phyloP scores from a whole-genome alignment of 495 filamentous ascomycete genomes.

The Penicillium simplicissimum region DNA sequence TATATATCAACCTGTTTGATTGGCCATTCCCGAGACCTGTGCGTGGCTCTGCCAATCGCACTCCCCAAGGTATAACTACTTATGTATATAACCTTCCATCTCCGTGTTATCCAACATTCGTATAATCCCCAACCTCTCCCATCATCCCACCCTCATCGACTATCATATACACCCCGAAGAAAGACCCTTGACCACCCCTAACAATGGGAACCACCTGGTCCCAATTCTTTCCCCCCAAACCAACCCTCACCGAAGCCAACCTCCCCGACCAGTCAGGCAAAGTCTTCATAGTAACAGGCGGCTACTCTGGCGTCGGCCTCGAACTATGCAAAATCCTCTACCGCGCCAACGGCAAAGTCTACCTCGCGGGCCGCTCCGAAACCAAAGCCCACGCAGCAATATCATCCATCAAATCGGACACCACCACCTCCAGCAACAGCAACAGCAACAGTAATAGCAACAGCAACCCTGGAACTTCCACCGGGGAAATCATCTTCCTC shows the following conservation, averaged over 20 bases:
- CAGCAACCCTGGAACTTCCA: too few species aligned
- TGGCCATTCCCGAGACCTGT: background rate
- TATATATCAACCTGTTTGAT: background rate
- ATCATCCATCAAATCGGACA: constrained; percentile 33
- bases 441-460: too few species aligned
- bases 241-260: constrained; percentile 7
- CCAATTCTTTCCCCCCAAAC: constrained; percentile 9
- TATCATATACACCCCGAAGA: background rate
- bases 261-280: constrained; percentile 13
- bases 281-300: constrained; percentile 15
- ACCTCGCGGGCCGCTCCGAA: constrained; percentile 47
- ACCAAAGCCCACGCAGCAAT: constrained; percentile 39
- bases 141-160: background rate
- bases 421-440: background rate
- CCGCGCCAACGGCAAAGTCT: constrained; percentile 37
- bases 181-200: background rate
- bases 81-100: background rate
- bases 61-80: background rate
- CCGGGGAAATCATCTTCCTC: constrained; percentile 43
- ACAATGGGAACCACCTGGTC: constrained; percentile 6
- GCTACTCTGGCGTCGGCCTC: constrained; percentile 14
- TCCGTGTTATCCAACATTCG: background rate
- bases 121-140: background rate
- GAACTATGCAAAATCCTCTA: constrained; percentile 16
- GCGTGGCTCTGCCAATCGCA: background rate